Evolutionary conservation across 148 eudicot genomes (phyloP), one percentile per base, ranked within the genome.

Genomic region (Beta vulgaris): DNA sequence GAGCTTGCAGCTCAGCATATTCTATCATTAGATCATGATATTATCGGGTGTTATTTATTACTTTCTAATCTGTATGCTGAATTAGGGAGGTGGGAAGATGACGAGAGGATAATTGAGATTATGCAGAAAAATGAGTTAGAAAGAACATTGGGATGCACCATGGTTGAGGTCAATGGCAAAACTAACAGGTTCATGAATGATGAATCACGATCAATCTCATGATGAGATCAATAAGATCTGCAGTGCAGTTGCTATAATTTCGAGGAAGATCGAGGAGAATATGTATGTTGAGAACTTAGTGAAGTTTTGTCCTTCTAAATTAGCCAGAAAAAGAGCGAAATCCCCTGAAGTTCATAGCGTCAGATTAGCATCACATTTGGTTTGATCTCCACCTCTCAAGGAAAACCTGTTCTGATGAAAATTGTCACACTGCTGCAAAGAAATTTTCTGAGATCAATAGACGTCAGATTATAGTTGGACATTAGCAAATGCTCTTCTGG

Each of bases 401-500:
- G 88, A 54, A 70, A 66, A 8, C 83, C 91, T 28, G 73, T 91
- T 79, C 63, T 91, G 72, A 85, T 86, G 86, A 85, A 76, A 83
- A 86, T 74, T 91, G 97, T 71, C 97, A 89, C 73, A 44, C 63
- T 61, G 86, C 82, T 73, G 82, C 74, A 7, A 89, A 84, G 82
- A 91, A 82, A 81, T 82, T 91, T 28, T 89, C 93, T 34, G 69
- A 73, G 74, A 64, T 77, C 40, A 81, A 83, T 35, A 67, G 58
- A 32, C 84, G 97, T 58, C 90, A 90, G 80, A 88, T 90, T 69
- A 48, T 87, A 53, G 91, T 92, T 19, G 97, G 95, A 26, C 93
- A 92, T 78, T 80, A 96, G 93, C 18, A 81, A 67, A 14, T 92
- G 96, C 79, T 88, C 96, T 2, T 92, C 95, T 77, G 81, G 84